Evolutionary conservation across 2,329 filamentous ascomycete species (phyloP), one percentile per base, ranked within the genome.

Genomic region (Arthroderma uncinatum): DNA sequence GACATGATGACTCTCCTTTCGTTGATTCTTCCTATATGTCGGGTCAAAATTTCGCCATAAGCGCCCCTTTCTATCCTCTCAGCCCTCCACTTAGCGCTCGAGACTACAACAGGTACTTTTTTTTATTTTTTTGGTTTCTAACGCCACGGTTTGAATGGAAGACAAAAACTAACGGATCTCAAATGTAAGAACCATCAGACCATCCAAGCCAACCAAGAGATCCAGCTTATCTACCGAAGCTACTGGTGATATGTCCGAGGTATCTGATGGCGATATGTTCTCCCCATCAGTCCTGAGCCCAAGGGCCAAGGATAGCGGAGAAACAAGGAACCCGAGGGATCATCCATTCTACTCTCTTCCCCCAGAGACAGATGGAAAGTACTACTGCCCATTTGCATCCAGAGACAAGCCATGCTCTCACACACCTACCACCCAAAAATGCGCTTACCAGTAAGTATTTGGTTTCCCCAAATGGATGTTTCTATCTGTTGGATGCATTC

Each of bases 351-450:
- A 74, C 61, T 69, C 71, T 42, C 62, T 72, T 62, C 66, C 71
- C n/a, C 71, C 73, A 47, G 68, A 70, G 55, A 69, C 64, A 60
- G 89, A 95, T 73, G 90, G 89, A 68, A 82, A 94, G 59, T 97
- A 93, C 76, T 89, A 95, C 76, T 97, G 92, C 79, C 92, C 92
- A 4, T 93, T 86, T 79, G 84, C 86, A 70, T 66, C 64, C 56
- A 86, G 83, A 65, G 76, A 78, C 58, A 75, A 80, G 54, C 79
- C 84, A 67, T 97, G 92, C 81, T 87, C 82, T 72, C 92, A 96
- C 82, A 87, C 88, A 75, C 83, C 91, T 40, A 93, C 94, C 68
- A 93, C 94, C 77, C 87, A 97, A 65, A 96, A 96, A 82, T 96
- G 92, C 84, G 95, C 95, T 76, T 97, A 96, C 70, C 91, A 96